Evolutionary conservation across 495 filamentous ascomycete genomes (phyloP), one percentile per base, ranked within the genome.

Genomic region (Barbatosphaeria neglecta): DNA sequence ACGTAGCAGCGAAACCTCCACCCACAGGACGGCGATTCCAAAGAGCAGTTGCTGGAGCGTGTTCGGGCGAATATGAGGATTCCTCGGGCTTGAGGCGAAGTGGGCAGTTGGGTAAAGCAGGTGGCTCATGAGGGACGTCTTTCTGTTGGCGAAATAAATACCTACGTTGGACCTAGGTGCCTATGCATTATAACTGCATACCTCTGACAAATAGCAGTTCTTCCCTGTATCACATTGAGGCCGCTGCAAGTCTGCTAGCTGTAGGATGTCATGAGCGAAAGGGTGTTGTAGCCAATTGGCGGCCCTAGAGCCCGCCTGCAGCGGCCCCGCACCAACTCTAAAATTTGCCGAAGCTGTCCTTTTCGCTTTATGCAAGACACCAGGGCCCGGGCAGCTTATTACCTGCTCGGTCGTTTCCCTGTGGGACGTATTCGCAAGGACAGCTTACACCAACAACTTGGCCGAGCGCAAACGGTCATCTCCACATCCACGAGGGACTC

Each of bases 41-140:
- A 80, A 16, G 85, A 88, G 41, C 76, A 92, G 58, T 66, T 97
- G 6, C 58, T 95, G 3, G 87, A 88, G 52, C 70, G 87, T 51
- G 77, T 97, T 11, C 83, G 76, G 63, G 82, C 83, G 3, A 93
- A 94, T 59, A 69, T 93, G 71, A 73, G 82, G 23, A 62, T 63
- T n/a, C 56, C 65, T 15, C 15, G 31, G 31, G 15, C 31, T 5
- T 35, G 13, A 25, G 9, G 24, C 24, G 4, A 9, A 9, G 31
- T 15, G 15, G 13, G 31, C 9, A 35, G 31, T n/a, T 33, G 31
- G 13, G 7, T n/a, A 11, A n/a, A 2, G 31, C 13, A 1, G 7
- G 15, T 35, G 31, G 5, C 16, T 11, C 24, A 25, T 9, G 24
- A 9, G 31, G 3, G 31, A n/a, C 9, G 15, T n/a, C 13, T 16